Evolutionary conservation across 2,329 filamentous ascomycete genomes (phyloP).

Genomic region (Xylariomycetidae sp.): DNA sequence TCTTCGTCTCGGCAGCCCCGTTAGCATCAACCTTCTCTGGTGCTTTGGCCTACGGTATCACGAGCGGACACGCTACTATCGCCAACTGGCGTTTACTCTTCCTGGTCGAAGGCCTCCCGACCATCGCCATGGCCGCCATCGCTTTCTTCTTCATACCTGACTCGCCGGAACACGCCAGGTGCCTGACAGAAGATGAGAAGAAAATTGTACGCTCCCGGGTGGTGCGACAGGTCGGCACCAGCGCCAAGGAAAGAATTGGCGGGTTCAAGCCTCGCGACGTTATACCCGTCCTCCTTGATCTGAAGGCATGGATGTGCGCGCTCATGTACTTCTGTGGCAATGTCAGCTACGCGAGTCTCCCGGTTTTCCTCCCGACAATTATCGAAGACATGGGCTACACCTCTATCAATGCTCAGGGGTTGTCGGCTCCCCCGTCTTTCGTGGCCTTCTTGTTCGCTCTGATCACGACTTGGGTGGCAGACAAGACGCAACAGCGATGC

Average conservation of each 20-base stretch:
- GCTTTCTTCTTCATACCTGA: conserved; percentile 75
- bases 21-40: conserved; percentile 79
- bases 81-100: conserved; percentile 81
- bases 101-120: conserved; percentile 78
- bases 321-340: conserved; percentile 84
- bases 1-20: conserved; percentile 61
- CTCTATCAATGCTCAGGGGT: conserved; percentile 19
- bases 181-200: conserved; percentile 56
- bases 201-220: conserved; percentile 63
- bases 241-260: conserved; percentile 25
- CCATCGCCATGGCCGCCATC: conserved; percentile 63
- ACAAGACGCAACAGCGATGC: conserved; percentile 22
- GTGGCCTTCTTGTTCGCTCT: conserved; percentile 20
- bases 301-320: conserved; percentile 67
- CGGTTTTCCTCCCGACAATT: conserved; percentile 81
- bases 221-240: conserved; percentile 46
- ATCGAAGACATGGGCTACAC: conserved; percentile 64
- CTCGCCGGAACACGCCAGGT: conserved; percentile 57
- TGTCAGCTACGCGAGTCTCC: conserved; percentile 79
- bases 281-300: conserved; percentile 53
- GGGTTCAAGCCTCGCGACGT: conserved; percentile 51
- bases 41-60: conserved; percentile 71
- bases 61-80: conserved; percentile 63
- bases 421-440: conserved; percentile 21
- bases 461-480: conserved; percentile 20